Evolutionary conservation across 139 green algal genomes (phyloP), one percentile per base, ranked within the genome.

Genomic region (Coelastrella sp.): DNA sequence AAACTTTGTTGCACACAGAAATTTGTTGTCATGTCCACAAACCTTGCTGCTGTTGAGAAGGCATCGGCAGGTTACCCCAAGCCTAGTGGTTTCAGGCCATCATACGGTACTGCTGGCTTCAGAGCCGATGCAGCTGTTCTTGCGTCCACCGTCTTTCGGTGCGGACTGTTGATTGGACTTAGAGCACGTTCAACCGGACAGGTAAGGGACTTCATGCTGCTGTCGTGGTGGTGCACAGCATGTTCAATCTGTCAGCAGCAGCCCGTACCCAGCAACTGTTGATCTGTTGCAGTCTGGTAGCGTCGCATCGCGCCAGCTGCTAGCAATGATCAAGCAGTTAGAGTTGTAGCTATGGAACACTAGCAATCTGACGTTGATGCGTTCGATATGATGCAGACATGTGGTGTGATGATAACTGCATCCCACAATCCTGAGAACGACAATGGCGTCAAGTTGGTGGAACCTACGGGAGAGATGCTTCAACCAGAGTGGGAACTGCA

Each of bases 391-490:
- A 8, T 48, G 35, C 75, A 74, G 25, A 80, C 83, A 27, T 95
- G 92, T 25, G 97, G 97, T 21, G 72, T 99, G n/a, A 95, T 98
- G 90, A 92, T 99, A 63, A 99, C 97, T 4, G 97, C 97, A 32
- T 98, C 94, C 2, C 97, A 99, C 90, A 99, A 99, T 87, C 96
- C 96, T 2, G 94, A 89, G 15, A 57, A 78, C 3, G 97, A 99
- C 92, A 99, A 99, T 81, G 97, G 97, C 34, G 94, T 99, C 32
- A 99, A 99, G 86, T 90, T 99, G 53, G 91, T 98, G 4, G 96
- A 98, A n/a, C 93, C 93, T 3, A 87, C 77, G 9, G 95, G 96
- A 0, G 91, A 93, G 60, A 98, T 98, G 94, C 84, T 98, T 59
- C 87, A 51, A 30, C 59, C 73, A 32, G 76, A 59, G 0, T 94